A percentile compares a stretch with the other conserved stretches of the same genome.
phyloP scores from a whole-genome alignment of 2,329 filamentous ascomycete genomes.

The Colletotrichum somersetense region DNA sequence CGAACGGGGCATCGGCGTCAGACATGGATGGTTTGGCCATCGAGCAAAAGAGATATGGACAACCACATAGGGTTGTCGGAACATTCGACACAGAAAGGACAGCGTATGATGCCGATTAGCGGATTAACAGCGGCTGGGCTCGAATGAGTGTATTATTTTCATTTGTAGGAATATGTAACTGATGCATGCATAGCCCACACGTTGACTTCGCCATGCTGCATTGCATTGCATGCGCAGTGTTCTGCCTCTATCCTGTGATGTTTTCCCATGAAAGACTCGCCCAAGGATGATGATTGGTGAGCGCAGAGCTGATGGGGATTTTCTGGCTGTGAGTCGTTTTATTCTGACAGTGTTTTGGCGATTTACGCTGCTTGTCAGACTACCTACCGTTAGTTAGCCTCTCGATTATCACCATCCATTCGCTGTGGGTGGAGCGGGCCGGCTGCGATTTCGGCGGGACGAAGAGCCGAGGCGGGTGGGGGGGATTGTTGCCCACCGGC shows the following conservation, averaged over 20 bases:
- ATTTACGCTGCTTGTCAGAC: background rate
- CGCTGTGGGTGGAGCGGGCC: too few species aligned
- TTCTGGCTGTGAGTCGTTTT: background rate
- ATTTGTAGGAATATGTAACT: conserved; percentile 40
- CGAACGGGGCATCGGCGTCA: conserved; percentile 13
- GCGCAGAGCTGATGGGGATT: background rate
- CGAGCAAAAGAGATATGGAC: background rate
- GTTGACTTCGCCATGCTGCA: background rate
- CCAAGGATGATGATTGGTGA: background rate
- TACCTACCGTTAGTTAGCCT: background rate
- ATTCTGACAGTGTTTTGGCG: background rate
- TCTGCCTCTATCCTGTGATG: background rate
- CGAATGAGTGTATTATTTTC: conserved; percentile 34
- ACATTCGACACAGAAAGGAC: conserved; percentile 2
- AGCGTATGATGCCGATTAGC: background rate
- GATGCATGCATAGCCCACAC: conserved; percentile 13
- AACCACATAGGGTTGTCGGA: background rate
- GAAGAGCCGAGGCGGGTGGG: conserved; percentile 13
- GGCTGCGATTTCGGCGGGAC: conserved; percentile 14
- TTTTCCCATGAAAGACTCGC: background rate
- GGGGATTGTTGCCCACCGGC: background rate
- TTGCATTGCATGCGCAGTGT: too few species aligned
- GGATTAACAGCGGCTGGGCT: conserved; percentile 16
- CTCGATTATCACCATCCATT: background rate
- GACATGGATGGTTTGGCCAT: conserved; percentile 29